Percentiles rank a stretch among this genome's conserved stretches.
Conservation (phyloP, 2,329 filamentous ascomycete species). For the Scorias spongiosa region DNA sequence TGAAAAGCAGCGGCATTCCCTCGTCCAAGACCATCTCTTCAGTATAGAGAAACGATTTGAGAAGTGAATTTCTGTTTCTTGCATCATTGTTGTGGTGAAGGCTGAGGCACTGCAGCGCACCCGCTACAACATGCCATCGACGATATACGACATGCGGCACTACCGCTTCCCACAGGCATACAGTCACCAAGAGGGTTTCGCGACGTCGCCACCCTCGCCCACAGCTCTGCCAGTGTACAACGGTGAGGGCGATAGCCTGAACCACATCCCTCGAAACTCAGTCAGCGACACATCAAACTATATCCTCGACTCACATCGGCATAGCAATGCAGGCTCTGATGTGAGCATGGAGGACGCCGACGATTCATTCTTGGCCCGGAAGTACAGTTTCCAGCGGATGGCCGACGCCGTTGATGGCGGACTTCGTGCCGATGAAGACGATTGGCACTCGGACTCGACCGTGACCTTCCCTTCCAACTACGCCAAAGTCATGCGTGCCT, state of each 20-base stretch:
- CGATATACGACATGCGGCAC: neutral
- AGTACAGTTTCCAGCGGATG: constrained; percentile 6
- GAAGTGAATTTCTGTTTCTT: too few species aligned
- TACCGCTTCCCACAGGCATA: neutral
- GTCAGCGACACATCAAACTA: neutral
- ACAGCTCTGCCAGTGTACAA: too few species aligned
- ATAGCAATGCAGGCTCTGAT: neutral
- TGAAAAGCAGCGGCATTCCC: too few species aligned
- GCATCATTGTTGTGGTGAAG: too few species aligned
- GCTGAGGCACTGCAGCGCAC: too few species aligned
- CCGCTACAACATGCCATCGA: neutral
- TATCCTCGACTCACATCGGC: neutral
- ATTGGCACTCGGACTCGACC: neutral
- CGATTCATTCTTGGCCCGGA: neutral
- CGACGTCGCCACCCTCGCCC: too few species aligned
- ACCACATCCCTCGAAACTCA: neutral
- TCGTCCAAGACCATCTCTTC: too few species aligned
- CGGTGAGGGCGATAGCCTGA: too few species aligned
- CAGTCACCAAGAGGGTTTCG: neutral
- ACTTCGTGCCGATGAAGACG: neutral
- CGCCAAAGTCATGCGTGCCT: constrained; percentile 13
- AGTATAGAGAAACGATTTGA: too few species aligned
- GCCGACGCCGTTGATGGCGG: constrained; percentile 9
- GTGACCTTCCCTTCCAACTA: constrained; percentile 7
- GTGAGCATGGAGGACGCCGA: neutral